Conservation (phyloP, 768 basidiomycete genomes). For the Nidularia sp. region DNA sequence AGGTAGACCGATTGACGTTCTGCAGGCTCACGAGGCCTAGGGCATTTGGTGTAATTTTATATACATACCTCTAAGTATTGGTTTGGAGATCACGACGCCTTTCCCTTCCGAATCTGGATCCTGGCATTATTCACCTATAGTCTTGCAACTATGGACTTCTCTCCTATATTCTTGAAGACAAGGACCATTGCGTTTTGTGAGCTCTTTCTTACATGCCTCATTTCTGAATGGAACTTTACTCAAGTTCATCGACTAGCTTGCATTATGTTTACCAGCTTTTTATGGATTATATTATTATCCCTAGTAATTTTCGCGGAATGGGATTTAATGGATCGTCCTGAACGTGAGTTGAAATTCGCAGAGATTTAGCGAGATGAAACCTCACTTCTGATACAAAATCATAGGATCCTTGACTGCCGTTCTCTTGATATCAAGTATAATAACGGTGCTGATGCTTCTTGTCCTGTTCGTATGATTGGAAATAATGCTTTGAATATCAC, state of each 20-base stretch:
- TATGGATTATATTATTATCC: constrained; percentile 42
- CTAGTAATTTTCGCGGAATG: constrained; percentile 39
- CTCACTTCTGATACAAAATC: background rate
- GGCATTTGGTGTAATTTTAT: no score
- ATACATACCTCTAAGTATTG: no score
- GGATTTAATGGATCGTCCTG: constrained; percentile 31
- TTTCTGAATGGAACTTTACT: background rate
- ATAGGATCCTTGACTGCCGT: constrained; percentile 25
- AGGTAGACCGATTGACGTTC: no score
- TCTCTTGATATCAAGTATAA: constrained; percentile 31
- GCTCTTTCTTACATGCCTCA: constrained; percentile 2
- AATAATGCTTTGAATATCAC: background rate
- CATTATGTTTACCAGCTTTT: constrained; percentile 36
- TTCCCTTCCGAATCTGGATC: background rate
- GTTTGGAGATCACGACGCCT: no score
- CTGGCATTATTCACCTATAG: background rate
- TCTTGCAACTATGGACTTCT: constrained; percentile 3
- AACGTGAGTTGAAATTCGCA: constrained; percentile 27
- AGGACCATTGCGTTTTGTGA: constrained; percentile 16
- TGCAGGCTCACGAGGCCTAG: no score
- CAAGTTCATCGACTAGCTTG: constrained; percentile 20
- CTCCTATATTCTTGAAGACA: constrained; percentile 14
- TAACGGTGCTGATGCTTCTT: constrained; percentile 34
- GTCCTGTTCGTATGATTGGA: constrained; percentile 26
- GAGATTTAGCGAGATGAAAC: background rate